Evolutionary conservation across 208 protist genomes (phyloP).

Genomic region (Histomonas meleagridis): DNA sequence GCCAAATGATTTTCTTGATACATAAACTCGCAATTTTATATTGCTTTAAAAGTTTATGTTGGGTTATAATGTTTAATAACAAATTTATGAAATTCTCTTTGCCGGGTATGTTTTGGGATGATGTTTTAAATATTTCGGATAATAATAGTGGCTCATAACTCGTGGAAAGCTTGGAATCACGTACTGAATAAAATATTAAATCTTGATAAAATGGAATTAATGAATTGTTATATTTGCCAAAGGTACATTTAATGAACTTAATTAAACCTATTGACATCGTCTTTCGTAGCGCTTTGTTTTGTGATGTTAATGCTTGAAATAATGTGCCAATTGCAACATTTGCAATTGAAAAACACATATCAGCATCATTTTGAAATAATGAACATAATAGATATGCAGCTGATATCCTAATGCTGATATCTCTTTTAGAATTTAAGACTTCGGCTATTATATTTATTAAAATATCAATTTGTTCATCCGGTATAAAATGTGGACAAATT

Average conservation of each 20-base stretch:
- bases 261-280: background rate
- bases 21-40: background rate
- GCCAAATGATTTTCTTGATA: background rate
- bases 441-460: background rate
- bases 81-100: background rate
- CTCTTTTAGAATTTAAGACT: background rate
- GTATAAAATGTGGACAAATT: background rate
- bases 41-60: background rate
- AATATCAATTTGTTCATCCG: background rate
- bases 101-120: background rate
- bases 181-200: background rate
- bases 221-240: background rate
- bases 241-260: background rate
- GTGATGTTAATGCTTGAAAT: background rate
- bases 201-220: background rate
- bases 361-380: background rate
- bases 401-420: background rate
- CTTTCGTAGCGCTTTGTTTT: background rate
- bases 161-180: background rate
- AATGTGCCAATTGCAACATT: background rate
- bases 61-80: background rate
- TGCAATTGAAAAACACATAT: background rate
- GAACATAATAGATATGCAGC: background rate
- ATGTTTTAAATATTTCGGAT: background rate
- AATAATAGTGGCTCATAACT: background rate